These are phyloP conservation scores for Eleusine coracana DNA, from an alignment of 176 grass and related monocot species.

Conservation along the genomic window DNA sequence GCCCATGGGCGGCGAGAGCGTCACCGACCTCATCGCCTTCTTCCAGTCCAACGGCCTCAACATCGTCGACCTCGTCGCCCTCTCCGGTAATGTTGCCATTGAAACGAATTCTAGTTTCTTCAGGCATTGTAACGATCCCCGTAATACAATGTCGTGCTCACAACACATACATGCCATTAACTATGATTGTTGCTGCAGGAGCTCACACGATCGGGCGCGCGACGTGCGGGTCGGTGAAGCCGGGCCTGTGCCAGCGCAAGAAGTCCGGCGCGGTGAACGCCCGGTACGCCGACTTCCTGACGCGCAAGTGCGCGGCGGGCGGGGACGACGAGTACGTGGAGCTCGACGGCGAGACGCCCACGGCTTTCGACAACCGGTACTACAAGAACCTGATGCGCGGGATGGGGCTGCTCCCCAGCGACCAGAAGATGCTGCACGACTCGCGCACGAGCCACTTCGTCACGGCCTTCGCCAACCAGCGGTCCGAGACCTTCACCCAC, in stretches of 20 bases:
- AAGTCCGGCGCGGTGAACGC: constrained; percentile 35
- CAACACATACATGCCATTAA: background rate
- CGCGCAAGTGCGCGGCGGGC: constrained; percentile 55
- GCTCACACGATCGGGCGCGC: constrained; percentile 80
- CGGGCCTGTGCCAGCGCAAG: constrained; percentile 36
- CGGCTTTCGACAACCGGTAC: constrained; percentile 63
- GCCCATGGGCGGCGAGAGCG: constrained; percentile 62
- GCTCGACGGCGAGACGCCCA: constrained; percentile 73
- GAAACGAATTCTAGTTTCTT: background rate
- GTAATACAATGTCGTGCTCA: background rate
- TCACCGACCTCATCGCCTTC: constrained; percentile 66
- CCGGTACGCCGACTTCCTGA: constrained; percentile 61
- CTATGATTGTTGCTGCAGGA: background rate
- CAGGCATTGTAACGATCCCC: background rate
- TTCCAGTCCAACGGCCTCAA: constrained; percentile 69
- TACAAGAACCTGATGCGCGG: constrained; percentile 61
- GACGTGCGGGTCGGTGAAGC: constrained; percentile 59
- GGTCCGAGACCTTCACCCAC: constrained; percentile 28
- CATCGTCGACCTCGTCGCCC: constrained; percentile 68
- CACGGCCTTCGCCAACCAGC: constrained; percentile 23
- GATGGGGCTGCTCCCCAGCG: constrained; percentile 68
- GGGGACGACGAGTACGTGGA: constrained; percentile 46
- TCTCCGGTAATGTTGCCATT: constrained; percentile 45
- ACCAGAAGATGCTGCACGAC: constrained; percentile 61
- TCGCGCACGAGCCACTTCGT: constrained; percentile 58